A percentile compares a stretch with the other conserved stretches of the same genome.
These are phyloP conservation scores for Albatrellus ellisii DNA, from an alignment of 768 basidiomycete species.

Conservation along the genomic window DNA sequence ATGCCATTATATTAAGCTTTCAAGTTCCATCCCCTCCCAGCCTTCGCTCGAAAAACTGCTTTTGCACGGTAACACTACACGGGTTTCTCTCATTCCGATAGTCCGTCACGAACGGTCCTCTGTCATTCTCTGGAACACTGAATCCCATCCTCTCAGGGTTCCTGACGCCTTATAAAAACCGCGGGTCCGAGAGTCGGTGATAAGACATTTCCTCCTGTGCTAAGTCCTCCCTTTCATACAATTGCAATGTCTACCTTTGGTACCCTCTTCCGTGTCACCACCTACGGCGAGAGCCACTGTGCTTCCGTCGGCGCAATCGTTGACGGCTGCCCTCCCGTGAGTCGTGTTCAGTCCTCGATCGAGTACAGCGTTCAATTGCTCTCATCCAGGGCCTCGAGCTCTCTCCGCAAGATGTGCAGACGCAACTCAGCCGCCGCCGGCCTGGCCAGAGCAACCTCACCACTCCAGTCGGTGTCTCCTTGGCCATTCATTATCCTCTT, in stretches of 20 bases:
- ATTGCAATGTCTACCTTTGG: constrained; percentile 98
- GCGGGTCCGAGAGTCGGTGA: no score
- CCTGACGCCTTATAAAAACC: no score
- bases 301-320: constrained; percentile 94
- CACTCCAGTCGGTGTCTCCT: constrained; percentile 59
- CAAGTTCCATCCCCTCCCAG: no score
- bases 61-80: no score
- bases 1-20: no score
- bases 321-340: constrained; percentile 92
- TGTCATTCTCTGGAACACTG: no score
- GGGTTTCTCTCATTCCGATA: no score
- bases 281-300: constrained; percentile 97
- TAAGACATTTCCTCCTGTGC: no score
- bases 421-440: constrained; percentile 79
- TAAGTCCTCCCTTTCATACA: neutral
- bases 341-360: constrained; percentile 14
- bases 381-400: constrained; percentile 63
- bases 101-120: no score
- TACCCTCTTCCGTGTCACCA: constrained; percentile 83
- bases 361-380: neutral
- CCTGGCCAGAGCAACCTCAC: constrained; percentile 96
- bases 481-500: neutral
- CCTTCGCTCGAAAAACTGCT: no score
- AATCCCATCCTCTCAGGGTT: no score
- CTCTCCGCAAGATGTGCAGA: constrained; percentile 73